Conservation (phyloP, 2,329 filamentous ascomycete genomes). For the Didymosphaeria variabile region DNA sequence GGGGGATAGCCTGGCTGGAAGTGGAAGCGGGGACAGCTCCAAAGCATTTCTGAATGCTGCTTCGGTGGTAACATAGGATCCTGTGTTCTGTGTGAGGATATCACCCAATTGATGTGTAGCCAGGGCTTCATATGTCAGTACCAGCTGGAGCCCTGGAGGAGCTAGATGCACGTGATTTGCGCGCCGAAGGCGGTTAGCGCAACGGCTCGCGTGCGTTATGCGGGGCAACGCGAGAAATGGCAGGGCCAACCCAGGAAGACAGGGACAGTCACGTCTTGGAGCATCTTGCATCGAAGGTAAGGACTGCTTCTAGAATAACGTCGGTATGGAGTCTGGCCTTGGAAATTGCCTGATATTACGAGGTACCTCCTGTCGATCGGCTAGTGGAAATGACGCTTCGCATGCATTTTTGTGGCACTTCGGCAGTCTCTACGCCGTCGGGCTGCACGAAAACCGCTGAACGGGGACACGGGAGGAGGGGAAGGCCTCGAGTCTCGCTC, state of each 20-base stretch:
- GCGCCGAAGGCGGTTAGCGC: conserved; percentile 1
- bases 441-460: not conserved
- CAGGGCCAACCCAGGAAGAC: not conserved
- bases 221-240: not conserved
- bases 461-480: not conserved
- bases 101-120: no score
- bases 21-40: no score
- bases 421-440: not conserved
- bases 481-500: not conserved
- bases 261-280: not conserved
- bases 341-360: not conserved
- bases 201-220: conserved; percentile 2
- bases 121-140: not conserved
- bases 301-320: not conserved
- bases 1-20: no score
- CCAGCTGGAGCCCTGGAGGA: not conserved
- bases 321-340: not conserved
- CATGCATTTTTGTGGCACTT: not conserved
- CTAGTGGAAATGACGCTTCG: not conserved
- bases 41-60: no score
- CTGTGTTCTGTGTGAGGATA: no score
- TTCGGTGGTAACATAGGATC: no score
- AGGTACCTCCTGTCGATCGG: not conserved
- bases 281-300: not conserved
- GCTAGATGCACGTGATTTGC: not conserved